Conservation (phyloP, 75 land plant species). For the Cryptomeria japonica region DNA sequence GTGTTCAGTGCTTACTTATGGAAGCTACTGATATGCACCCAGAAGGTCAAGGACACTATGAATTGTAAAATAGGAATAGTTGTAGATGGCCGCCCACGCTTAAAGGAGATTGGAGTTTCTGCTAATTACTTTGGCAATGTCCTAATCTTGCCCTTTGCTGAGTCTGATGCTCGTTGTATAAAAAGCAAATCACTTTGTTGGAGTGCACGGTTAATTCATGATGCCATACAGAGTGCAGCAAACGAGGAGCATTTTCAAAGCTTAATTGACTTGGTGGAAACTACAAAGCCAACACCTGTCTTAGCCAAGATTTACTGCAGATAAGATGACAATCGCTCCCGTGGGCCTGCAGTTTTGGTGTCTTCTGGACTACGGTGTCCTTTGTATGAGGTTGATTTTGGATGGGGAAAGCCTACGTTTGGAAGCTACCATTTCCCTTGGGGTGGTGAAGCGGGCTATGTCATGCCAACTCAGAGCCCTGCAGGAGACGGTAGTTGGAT, state of each 20-base stretch:
- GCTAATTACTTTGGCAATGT: conserved; percentile 32
- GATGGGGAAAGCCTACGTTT: no score
- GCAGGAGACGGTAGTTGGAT: neutral
- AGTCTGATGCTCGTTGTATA: conserved; percentile 7
- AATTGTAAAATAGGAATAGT: neutral
- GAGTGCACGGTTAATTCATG: conserved; percentile 36
- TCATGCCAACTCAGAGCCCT: no score
- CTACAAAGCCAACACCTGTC: no score
- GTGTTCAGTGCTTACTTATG: no score
- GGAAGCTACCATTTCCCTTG: no score
- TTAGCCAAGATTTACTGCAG: no score
- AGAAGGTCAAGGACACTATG: no score
- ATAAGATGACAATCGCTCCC: no score
- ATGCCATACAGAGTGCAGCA: conserved; percentile 8
- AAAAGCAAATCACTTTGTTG: conserved; percentile 13
- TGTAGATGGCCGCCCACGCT: conserved; percentile 24
- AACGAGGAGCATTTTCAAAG: conserved; percentile 28
- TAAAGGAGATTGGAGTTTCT: neutral
- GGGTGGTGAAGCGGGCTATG: no score
- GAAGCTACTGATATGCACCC: neutral
- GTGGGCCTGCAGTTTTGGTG: no score
- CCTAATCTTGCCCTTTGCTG: conserved; percentile 32
- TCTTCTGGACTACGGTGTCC: no score
- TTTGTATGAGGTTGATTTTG: no score
- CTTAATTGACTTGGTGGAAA: conserved; percentile 36